These are phyloP conservation scores for Plasmodium ovale DNA, from an alignment of 169 alveolate genomes.

Conservation along the genomic window DNA sequence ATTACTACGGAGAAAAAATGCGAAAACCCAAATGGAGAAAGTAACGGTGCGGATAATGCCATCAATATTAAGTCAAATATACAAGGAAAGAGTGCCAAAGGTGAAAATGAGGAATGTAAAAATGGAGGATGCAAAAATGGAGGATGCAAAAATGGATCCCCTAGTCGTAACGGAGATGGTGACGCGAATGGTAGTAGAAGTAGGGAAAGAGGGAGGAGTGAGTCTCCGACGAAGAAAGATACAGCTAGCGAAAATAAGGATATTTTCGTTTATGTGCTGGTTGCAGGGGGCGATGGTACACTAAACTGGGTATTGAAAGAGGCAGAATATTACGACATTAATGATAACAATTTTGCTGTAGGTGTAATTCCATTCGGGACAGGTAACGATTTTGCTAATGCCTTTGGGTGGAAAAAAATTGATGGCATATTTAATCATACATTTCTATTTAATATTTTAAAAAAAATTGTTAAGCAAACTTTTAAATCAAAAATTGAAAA, in stretches of 20 bases:
- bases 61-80: neutral
- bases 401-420: conserved; percentile 91
- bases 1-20: neutral
- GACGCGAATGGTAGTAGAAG: conserved; percentile 3
- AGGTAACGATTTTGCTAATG: conserved; percentile 95
- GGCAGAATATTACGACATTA: conserved; percentile 86
- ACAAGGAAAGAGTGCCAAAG: no score
- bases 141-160: no score
- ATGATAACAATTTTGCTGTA: conserved; percentile 83
- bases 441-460: conserved; percentile 85
- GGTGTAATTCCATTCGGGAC: conserved; percentile 96
- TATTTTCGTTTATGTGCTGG: conserved; percentile 78
- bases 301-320: conserved; percentile 93
- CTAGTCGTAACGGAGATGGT: neutral
- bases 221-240: neutral
- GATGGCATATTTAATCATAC: conserved; percentile 85
- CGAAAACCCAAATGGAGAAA: neutral
- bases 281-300: conserved; percentile 98
- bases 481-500: conserved; percentile 83
- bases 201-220: conserved; percentile 19
- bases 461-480: conserved; percentile 83
- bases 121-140: neutral
- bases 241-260: conserved; percentile 11
- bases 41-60: neutral
- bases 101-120: neutral